phyloP scores from a whole-genome alignment of 2,329 filamentous ascomycete species.

The Talaromyces marneffei region DNA sequence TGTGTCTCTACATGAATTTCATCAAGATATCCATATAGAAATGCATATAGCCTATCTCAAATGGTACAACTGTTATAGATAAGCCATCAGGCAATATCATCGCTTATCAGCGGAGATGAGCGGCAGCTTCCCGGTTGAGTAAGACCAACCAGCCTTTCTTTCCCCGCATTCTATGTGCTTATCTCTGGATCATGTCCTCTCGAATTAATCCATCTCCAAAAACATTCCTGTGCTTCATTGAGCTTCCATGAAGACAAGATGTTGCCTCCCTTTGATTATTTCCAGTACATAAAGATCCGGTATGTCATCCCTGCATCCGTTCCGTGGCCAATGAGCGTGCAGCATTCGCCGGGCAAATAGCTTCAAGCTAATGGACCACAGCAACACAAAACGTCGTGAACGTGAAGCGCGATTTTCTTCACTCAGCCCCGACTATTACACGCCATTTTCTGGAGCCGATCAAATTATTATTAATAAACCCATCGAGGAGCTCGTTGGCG shows the following conservation, averaged over 20 bases:
- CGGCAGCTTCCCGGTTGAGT: background rate
- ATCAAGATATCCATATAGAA: background rate
- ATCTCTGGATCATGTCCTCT: background rate
- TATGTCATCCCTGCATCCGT: constrained; percentile 36
- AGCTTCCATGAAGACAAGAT: constrained; percentile 23
- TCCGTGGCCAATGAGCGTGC: background rate
- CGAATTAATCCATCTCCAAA: background rate
- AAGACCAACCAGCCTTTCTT: background rate
- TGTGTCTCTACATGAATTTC: background rate
- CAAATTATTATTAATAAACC: constrained; percentile 63
- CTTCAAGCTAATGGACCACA: constrained; percentile 33
- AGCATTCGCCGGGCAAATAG: constrained; percentile 8
- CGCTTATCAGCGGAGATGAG: constrained; percentile 12
- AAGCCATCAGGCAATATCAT: background rate
- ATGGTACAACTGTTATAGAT: background rate
- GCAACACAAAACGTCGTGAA: constrained; percentile 73
- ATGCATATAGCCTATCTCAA: background rate
- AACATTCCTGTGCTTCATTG: background rate
- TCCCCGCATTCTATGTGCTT: background rate
- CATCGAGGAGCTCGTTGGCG: constrained; percentile 70
- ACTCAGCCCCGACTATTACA: constrained; percentile 61
- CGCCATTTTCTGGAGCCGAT: constrained; percentile 59
- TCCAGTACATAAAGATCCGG: constrained; percentile 68
- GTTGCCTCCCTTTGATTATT: constrained; percentile 58
- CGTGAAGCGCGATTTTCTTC: constrained; percentile 63